Base-by-base conservation (phyloP, 2,329 filamentous ascomycete species). In the Sphaerulina musiva region DNA sequence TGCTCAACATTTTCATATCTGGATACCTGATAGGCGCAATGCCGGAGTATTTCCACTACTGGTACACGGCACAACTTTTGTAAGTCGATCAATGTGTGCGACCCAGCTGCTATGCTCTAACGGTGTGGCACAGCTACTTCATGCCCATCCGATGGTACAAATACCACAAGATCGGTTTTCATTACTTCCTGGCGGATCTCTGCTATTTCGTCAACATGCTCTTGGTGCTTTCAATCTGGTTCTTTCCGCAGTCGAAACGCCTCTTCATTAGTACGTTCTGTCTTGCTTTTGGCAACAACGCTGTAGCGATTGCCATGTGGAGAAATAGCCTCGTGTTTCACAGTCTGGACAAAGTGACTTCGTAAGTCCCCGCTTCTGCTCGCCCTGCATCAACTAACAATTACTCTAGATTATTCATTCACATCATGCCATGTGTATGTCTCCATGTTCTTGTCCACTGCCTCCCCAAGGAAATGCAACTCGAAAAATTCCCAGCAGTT, bases 161-260 rank as follows among this genome's bases (percentile, higher is more conserved):
- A 54, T 98, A 98, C 72, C 89, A 89, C 68, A 84, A 85, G 64
- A 87, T 87, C 54, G 93, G 92, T 53, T 96, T 95, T 67, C 91
- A 96, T 72, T 98, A 98, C 74, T 97, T 98, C 73, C 77, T 97
- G 29, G 92, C 91, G 38, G 93, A 98, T 72, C 82, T 98, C 44
- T 98, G 93, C 76, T 98, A 98, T 74, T 98, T 97, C 67, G 90
- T 95, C 78, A 98, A 98, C 72, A 74, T 96, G 34, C 79, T 98
- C 51, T 76, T 88, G 32, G 77, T 92, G 59, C 75, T 95, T 56
- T 87, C 84, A 63, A 81, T 98, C 48, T 98, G 92, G 91, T 78
- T 87, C 34, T 96, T 97, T 66, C 93, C 93, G 0, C 75, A 80
- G 48, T 96, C 91, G 10, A 95, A 95, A 72, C 84, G 92, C 43